phyloP scores from a whole-genome alignment of 2,329 filamentous ascomycete species.

The Penicillium nordicum region DNA sequence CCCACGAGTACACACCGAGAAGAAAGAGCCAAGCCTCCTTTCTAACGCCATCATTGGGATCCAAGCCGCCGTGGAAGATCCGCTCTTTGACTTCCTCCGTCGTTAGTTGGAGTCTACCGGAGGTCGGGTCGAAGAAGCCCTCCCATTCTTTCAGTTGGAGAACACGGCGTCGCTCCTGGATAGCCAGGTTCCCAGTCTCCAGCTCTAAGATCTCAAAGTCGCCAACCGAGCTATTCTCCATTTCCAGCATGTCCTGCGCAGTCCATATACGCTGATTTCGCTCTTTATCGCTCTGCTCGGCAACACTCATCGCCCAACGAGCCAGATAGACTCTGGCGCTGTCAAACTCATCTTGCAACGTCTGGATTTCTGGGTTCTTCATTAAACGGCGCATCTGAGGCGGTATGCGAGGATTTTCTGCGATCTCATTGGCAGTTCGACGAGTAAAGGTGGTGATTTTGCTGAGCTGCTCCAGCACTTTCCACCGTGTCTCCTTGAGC shows the following conservation, averaged over 20 bases:
- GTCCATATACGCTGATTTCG: slow-evolving; percentile 86
- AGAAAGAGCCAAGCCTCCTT: slow-evolving; percentile 97
- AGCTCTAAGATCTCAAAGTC: slow-evolving; percentile 91
- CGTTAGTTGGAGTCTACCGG: slow-evolving; percentile 73
- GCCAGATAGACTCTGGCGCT: slow-evolving; percentile 91
- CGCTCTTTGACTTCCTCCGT: slow-evolving; percentile 92
- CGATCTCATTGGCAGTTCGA: slow-evolving; percentile 84
- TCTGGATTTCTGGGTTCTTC: slow-evolving; percentile 90
- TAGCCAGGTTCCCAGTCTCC: slow-evolving; percentile 66
- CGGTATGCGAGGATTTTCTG: slow-evolving; percentile 86
- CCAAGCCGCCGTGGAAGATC: slow-evolving; percentile 91
- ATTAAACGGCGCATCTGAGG: slow-evolving; percentile 82
- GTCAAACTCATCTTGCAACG: slow-evolving; percentile 93
- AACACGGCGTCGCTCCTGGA: slow-evolving; percentile 72
- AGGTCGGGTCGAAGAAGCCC: slow-evolving; percentile 75
- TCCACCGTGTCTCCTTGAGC: slow-evolving; percentile 93
- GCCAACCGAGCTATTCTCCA: slow-evolving; percentile 91
- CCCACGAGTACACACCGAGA: slow-evolving; percentile 88
- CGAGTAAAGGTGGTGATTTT: slow-evolving; percentile 96
- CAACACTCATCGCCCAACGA: slow-evolving; percentile 97
- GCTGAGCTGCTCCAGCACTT: slow-evolving; percentile 91
- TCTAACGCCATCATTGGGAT: slow-evolving; percentile 82
- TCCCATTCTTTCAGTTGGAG: slow-evolving; percentile 86
- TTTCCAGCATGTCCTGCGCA: slow-evolving; percentile 83
- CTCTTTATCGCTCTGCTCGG: slow-evolving; percentile 91